Evolutionary conservation across 1,139 yeast species (phyloP), one percentile per base, ranked within the genome.

Genomic region (Suhomyces panamericanus): DNA sequence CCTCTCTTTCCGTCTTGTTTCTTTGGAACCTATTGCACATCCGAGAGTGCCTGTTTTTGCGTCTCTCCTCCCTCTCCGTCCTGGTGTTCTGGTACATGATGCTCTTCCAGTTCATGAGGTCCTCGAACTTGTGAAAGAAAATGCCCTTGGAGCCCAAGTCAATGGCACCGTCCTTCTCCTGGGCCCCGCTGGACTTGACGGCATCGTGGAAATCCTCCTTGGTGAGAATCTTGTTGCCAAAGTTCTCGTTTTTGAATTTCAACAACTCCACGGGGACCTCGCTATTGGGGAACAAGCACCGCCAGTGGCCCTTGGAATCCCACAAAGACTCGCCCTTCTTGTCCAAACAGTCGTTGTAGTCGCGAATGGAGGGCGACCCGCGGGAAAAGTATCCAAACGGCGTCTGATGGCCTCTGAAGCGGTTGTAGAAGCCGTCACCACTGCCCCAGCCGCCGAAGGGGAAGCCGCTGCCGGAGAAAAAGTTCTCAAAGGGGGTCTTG

Each of bases 231-330:
- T 60, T 61, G 24, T 58, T 56, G 1, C 61, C 55, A 35, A 56
- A 58, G 24, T 54, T 48, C 37, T 62, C 54, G 11, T 60, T 54
- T 59, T 69, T 72, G 46, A 57, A 56, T 31, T 56, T 56, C 54
- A 72, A 61, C 20, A 63, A 51, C 38, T 63, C 66, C 27, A 66
- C 60, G 0, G 73, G 67, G 16, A 82, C 71, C 30, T 66, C 70
- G 15, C 75, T 61, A 47, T 75, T 73, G 26, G 96, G 96, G 66
- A 90, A 86, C 44, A 90, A 69, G 64, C 97, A 90, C 57, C 90
- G 77, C 96, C 96, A 90, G 62, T 81, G 77, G 0, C 96, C 96
- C 36, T 76, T 70, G 15, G 80, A 67, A 56, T 87, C 93, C 96
- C 96, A 90, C 8, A 83, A 81, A 1, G 88, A 78, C 14, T 77